A percentile compares a stretch with the other conserved stretches of the same genome.
Evolutionary conservation across 495 filamentous ascomycete genomes (phyloP).

Genomic region (Lophium mytilinum): DNA sequence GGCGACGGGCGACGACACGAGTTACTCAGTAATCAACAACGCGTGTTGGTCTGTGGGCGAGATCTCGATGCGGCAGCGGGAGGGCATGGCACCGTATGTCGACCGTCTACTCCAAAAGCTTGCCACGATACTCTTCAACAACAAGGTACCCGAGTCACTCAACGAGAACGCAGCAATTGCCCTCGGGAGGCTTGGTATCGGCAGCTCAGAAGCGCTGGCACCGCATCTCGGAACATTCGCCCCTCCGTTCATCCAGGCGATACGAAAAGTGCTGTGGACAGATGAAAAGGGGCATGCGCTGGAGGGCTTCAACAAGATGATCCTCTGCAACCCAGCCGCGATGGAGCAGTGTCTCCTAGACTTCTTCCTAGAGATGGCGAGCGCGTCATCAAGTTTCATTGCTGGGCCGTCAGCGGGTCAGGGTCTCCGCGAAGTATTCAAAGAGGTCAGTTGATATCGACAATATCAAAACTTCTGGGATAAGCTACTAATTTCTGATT

Average conservation of each 20-base stretch:
- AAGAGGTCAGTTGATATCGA: constrained; percentile 36
- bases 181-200: constrained; percentile 81
- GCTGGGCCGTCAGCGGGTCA: constrained; percentile 45
- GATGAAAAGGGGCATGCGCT: constrained; percentile 94
- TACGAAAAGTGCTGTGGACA: constrained; percentile 76
- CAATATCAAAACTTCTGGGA: not conserved
- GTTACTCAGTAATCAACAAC: constrained; percentile 92
- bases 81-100: constrained; percentile 65
- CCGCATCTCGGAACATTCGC: constrained; percentile 77
- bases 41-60: constrained; percentile 97
- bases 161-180: constrained; percentile 94
- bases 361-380: constrained; percentile 68
- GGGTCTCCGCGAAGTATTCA: constrained; percentile 37
- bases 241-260: constrained; percentile 68
- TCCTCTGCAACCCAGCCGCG: constrained; percentile 79
- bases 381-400: constrained; percentile 63
- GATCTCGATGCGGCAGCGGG: constrained; percentile 73
- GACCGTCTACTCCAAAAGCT: constrained; percentile 68
- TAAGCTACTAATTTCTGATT: constrained; percentile 4
- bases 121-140: constrained; percentile 68
- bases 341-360: constrained; percentile 79
- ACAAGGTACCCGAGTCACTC: constrained; percentile 80
- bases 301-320: constrained; percentile 76
- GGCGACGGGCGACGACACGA: constrained; percentile 63
- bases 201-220: constrained; percentile 65